Base-by-base conservation (phyloP, 352 stramenopile species). In the Aphanomyces stellatus region DNA sequence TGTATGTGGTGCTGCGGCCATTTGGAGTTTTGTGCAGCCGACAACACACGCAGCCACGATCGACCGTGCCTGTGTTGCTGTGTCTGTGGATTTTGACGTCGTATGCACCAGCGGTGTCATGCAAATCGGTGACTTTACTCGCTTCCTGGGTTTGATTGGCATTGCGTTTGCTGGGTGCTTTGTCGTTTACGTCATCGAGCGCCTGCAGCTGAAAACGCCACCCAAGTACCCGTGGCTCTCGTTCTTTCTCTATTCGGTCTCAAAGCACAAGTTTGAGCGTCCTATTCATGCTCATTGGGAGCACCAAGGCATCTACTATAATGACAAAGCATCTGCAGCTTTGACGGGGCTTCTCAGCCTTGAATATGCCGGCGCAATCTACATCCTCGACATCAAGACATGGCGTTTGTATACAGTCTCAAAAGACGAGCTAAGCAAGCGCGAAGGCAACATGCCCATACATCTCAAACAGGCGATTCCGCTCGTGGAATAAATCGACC, bases 371-470 rank as follows among this genome's bases (percentile, higher is more conserved):
- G 4, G 28, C 6, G 15, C 7, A 17, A 28, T 65, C 8, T 51
- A 34, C 22, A 10, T 63, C 31, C 25, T 63, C 25, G 55, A 63
- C 40, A 51, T 63, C 22, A 63, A 63, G 24, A 63, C 27, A 24
- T 63, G 55, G 55, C 55, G 55, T n/a, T 46, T 46, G 13, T 46
- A n/a, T 19, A 46, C 37, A 2, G n/a, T 46, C n/a, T 46, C 11
- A 46, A 46, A n/a, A 19, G 37, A 46, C 37, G n/a, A 19, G 37
- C 13, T 46, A 19, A 46, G 11, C 37, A 46, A n/a, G 1, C 37
- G 0, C 11, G n/a, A 19, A n/a, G 37, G 13, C 37, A 46, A n/a
- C 37, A 19, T 46, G 13, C 37, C 13, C 37, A n/a, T 19, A 46
- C 37, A n/a, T 46, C n/a, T n/a, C n/a, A n/a, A n/a, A n/a, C n/a